Evolutionary conservation across 495 filamentous ascomycete species (phyloP).

Genomic region (Haplographium delicatum): DNA sequence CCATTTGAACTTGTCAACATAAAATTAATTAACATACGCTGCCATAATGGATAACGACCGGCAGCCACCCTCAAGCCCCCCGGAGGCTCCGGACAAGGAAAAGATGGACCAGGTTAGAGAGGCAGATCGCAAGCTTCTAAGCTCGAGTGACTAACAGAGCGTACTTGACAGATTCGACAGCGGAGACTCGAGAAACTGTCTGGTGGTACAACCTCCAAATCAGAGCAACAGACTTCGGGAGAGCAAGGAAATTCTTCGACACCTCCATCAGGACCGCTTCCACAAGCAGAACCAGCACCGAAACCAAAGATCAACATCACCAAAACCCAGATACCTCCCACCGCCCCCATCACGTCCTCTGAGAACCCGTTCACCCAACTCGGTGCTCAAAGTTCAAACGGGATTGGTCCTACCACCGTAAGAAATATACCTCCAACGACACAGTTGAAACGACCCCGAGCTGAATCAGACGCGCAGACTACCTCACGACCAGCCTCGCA

Average conservation of each 20-base stretch:
- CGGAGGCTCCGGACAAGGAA: slow-evolving; percentile 30
- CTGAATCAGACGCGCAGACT: slow-evolving; percentile 22
- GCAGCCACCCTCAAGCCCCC: slow-evolving; percentile 12
- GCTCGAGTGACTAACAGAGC: slow-evolving; percentile 14
- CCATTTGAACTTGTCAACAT: background rate
- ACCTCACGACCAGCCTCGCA: slow-evolving; percentile 7
- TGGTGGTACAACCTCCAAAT: slow-evolving; percentile 23
- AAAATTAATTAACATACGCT: background rate
- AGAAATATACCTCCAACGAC: slow-evolving; percentile 1
- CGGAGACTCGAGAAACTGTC: slow-evolving; percentile 39
- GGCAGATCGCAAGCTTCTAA: background rate
- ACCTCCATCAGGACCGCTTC: background rate
- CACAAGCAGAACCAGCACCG: background rate
- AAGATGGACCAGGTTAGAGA: slow-evolving; percentile 30
- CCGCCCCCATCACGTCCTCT: slow-evolving; percentile 11
- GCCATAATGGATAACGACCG: slow-evolving; percentile 26
- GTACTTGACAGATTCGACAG: slow-evolving; percentile 31
- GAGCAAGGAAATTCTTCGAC: slow-evolving; percentile 1
- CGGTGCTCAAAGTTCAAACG: slow-evolving; percentile 1
- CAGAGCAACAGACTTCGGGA: slow-evolving; percentile 1
- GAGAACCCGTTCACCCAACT: slow-evolving; percentile 19
- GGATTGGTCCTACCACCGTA: slow-evolving; percentile 10
- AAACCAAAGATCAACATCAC: slow-evolving; percentile 30
- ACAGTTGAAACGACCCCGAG: slow-evolving; percentile 14
- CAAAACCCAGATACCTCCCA: slow-evolving; percentile 10